Percentiles rank a stretch among this genome's conserved stretches.
Conservation (phyloP, 352 stramenopile genomes). For the Elongisporangium anandrum region DNA sequence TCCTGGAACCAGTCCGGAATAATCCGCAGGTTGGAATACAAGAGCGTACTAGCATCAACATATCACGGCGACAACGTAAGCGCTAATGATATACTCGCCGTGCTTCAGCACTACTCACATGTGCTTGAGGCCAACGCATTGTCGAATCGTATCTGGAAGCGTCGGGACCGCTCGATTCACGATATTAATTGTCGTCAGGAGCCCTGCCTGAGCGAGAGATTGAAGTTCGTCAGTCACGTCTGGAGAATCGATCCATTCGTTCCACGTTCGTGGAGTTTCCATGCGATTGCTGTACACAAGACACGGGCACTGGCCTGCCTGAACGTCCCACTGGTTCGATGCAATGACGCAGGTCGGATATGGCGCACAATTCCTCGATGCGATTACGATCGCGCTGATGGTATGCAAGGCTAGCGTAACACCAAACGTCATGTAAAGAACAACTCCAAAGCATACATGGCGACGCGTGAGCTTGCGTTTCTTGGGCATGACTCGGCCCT, state of each 20-base stretch:
- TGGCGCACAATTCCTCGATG: constrained; percentile 11
- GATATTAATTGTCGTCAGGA: constrained; percentile 38
- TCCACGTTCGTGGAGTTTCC: constrained; percentile 18
- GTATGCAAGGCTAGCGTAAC: constrained; percentile 16
- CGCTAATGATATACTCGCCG: too few relatives aligned
- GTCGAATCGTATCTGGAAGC: constrained; percentile 26
- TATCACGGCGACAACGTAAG: neutral
- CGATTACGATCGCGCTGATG: neutral
- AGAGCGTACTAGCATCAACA: constrained; percentile 10
- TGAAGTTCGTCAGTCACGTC: constrained; percentile 22
- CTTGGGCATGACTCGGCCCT: constrained; percentile 6
- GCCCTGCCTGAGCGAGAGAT: constrained; percentile 18
- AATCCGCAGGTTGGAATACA: constrained; percentile 24
- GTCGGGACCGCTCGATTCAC: constrained; percentile 32
- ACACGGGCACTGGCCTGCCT: constrained; percentile 21
- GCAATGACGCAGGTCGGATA: constrained; percentile 30
- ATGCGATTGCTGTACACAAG: constrained; percentile 33
- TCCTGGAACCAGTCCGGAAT: constrained; percentile 20
- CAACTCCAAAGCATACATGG: constrained; percentile 25
- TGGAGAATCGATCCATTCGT: constrained; percentile 29
- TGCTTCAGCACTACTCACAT: constrained; percentile 5
- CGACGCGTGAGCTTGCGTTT: constrained; percentile 21
- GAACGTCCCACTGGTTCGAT: constrained; percentile 33
- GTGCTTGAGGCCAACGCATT: constrained; percentile 20
- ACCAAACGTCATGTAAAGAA: constrained; percentile 24